Base-by-base conservation (phyloP, 75 land plant species). In the Cupressus sempervirens region DNA sequence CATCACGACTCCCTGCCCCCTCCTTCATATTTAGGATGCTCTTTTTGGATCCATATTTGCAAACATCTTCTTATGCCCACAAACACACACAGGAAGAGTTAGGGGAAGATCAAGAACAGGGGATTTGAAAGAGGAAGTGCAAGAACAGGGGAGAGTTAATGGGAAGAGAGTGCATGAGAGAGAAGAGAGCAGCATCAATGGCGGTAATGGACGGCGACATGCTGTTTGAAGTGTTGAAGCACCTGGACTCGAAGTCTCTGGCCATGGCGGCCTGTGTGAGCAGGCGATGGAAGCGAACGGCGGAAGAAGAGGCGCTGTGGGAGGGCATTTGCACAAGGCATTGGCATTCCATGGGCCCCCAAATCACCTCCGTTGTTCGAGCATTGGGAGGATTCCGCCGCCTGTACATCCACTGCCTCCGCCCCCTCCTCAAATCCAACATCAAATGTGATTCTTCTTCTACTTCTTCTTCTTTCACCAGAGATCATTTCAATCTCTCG, bases 301-400 rank as follows among this genome's bases (percentile, higher is more conserved):
- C 88, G 7, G 87, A 88, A n/a, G 86, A 88, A 34, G 95, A 93
- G 48, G n/a, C 85, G 52, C 82, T 92, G 6, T 93, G 95, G 95
- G 95, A 93, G 81, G 76, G 84, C 68, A 83, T 93, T 68, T 93
- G 93, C 86, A 84, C 88, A 82, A 84, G 88, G 46, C 88, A 90
- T 84, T 82, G 87, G 56, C 86, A 26, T 79, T n/a, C 84, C 40
- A 14, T 26, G 34, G 26, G 65, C 20, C 20, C 45, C 20, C 88
- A 81, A 9, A 73, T 92, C 23, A 41, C 88, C 15, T 70, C 85
- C n/a, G 91, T 92, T 8, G 93, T 92, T 0, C 81, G 77, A 14
- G 93, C 94, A 23, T 84, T 93, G 15, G 94, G 94, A 11, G 93
- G 95, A 4, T 92, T 90, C 83, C 90, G 90, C 76, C 84, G 88